Base-by-base conservation (phyloP, 441 rosid genomes). In the Euphorbia celastroides region DNA sequence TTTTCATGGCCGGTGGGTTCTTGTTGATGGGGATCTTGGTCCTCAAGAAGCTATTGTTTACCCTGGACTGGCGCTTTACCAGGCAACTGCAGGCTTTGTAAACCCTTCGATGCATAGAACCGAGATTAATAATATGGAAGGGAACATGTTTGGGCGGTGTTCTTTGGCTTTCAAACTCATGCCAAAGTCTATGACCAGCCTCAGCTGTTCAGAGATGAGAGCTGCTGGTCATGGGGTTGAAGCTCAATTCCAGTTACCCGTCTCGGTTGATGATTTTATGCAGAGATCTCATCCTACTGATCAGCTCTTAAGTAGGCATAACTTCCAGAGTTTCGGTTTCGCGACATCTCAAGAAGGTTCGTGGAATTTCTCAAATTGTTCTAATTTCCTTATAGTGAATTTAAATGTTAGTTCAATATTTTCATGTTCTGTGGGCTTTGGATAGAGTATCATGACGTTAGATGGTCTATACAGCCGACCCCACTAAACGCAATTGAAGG, bases 171-270 rank as follows among this genome's bases (percentile, higher is more conserved):
- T 93, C 75, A 93, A 88, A 71, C 97, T 93, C 67, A 87, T 93
- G 97, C 92, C 97, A 6, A 93, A 87, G 73, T 90, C 98, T 28
- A 90, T 87, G 97, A 81, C 94, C 58, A 88, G 78, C 80, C 88
- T 93, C 67, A 93, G 84, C 78, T 90, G 96, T 78, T 83, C 94
- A 0, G 97, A 90, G 87, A 93, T 93, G 98, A 88, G 88, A 76
- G 98, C 97, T 23, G 97, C 98, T 55, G 97, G 98, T 63, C 90
- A 93, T 55, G 98, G 98, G 50, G 94, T 93, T 78, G 98, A 93
- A 80, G 89, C 94, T 75, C 96, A 90, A 77, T 90, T 93, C 79
- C 96, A 87, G 88, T 75, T 93, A 65, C 92, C 98, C 0, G 80
- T 90, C 46, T 82, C 84, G 12, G 98, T 93, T 26, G 98, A 90